Conservation (phyloP, 164 flowering plant genomes). For the Umbilicus rupestris region DNA sequence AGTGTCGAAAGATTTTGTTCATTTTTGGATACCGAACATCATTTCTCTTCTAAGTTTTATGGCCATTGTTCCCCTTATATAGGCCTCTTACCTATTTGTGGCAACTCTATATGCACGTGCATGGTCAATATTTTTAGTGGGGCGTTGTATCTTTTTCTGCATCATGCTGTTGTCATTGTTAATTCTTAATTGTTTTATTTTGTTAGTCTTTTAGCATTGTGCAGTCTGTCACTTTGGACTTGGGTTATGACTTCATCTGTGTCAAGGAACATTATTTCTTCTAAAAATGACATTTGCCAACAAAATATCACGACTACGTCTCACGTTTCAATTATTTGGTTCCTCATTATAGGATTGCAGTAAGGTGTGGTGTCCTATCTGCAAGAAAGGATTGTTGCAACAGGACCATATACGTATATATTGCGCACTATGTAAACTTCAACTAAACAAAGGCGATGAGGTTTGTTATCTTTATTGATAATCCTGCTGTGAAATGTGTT, state of each 20-base stretch:
- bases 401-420: slow-evolving; percentile 40
- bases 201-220: neutral
- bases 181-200: neutral
- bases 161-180: neutral
- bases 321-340: neutral
- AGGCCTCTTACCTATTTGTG: neutral
- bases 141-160: neutral
- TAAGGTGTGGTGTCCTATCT: slow-evolving; percentile 80
- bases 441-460: slow-evolving; percentile 56
- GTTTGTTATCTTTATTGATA: slow-evolving; percentile 19
- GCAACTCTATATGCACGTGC: neutral
- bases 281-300: neutral
- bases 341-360: slow-evolving; percentile 19
- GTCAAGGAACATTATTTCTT: neutral
- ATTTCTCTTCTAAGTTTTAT: neutral
- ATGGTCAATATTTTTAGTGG: neutral
- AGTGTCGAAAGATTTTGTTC: neutral
- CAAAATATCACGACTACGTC: neutral
- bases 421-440: slow-evolving; percentile 57
- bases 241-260: neutral
- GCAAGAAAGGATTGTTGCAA: slow-evolving; percentile 61
- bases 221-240: neutral
- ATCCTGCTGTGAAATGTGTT: neutral
- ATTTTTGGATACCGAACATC: neutral
- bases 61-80: neutral